phyloP scores from a whole-genome alignment of 257 asterid genomes.

The Solanum rostratum region DNA sequence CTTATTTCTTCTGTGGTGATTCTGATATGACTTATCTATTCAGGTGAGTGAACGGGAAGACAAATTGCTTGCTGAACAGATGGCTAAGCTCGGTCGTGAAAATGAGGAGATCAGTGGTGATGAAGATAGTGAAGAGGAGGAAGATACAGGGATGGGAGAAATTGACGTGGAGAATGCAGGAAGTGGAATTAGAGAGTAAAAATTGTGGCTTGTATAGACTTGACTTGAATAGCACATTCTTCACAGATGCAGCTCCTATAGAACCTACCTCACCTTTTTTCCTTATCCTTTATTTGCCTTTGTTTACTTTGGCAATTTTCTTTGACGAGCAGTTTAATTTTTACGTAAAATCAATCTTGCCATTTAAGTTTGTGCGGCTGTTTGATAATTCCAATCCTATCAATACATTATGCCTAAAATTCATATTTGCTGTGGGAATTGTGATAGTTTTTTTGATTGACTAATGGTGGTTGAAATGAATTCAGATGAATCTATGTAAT shows the following conservation, averaged over 20 bases:
- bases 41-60: constrained; percentile 98
- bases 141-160: constrained; percentile 97
- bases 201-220: background rate
- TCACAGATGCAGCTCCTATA: background rate
- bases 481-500: no score
- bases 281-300: background rate
- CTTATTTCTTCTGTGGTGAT: background rate
- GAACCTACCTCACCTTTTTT: background rate
- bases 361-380: background rate
- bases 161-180: constrained; percentile 54
- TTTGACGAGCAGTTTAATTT: background rate
- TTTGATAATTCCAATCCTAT: background rate
- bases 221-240: background rate
- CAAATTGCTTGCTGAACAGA: constrained; percentile 66
- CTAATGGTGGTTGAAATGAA: no score
- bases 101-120: constrained; percentile 88
- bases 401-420: no score
- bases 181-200: constrained; percentile 26
- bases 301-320: background rate
- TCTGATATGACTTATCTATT: background rate
- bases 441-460: no score
- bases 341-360: background rate
- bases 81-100: constrained; percentile 57
- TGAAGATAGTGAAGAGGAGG: constrained; percentile 87
- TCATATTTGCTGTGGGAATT: no score